Evolutionary conservation across 73 alveolate species (phyloP), one percentile per base, ranked within the genome.

Genomic region (Symbiodinium pilosum): DNA sequence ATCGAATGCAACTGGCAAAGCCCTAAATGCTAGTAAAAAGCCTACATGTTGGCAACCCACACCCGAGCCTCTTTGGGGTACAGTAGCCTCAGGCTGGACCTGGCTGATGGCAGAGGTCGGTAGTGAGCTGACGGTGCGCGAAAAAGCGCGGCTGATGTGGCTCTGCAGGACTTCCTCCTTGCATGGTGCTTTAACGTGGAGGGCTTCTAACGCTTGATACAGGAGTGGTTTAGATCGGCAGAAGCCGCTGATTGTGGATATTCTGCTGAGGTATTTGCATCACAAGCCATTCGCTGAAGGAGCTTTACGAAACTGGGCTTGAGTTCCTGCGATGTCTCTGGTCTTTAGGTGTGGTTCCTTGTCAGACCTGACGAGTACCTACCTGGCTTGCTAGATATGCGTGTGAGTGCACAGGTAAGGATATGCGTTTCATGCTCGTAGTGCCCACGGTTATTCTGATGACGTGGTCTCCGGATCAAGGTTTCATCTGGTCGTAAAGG

Each of bases 71-170:
- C n/a, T n/a, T n/a, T n/a, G n/a, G n/a, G n/a, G n/a, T n/a, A n/a
- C n/a, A n/a, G n/a, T n/a, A n/a, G n/a, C n/a, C n/a, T n/a, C 20
- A 64, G 81, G 81, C 81, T 64, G 81, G 81, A 38, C 81, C 38
- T 64, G 81, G 81, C 81, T 64, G 38, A 64, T 64, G 81, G 34
- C 30, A 0, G 38, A 64, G 30, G 81, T 28, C 39, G 81, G 81
- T 26, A 28, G 81, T 26, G 81, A 64, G 9, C 39, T 64, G 81
- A 34, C 18, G 24, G 41, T 38, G 39, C 34, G 81, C 34, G 81
- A 38, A 64, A 38, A 64, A 26, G 81, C 81, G 39, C 81, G 81
- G 39, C 81, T 64, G 20, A 38, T 64, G 81, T 38, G 39, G 81
- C 81, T 64, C 30, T 14, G 81, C 77, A 30, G 26, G 71, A 30